Evolutionary conservation across 805 yeast genomes (phyloP), one percentile per base, ranked within the genome.

Genomic region (Wickerhamiella bombiphila): DNA sequence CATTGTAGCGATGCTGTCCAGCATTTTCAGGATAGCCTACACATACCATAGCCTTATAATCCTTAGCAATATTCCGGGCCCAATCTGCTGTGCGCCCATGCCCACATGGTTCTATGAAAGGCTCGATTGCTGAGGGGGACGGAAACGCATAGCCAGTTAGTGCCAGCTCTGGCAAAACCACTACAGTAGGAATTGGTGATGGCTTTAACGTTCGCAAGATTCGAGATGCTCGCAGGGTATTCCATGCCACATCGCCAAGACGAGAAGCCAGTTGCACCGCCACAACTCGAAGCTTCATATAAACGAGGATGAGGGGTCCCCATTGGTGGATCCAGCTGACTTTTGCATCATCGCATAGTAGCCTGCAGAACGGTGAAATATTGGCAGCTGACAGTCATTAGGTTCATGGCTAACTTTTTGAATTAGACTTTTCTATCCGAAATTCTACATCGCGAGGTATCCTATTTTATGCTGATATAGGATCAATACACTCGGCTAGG

Each of bases 151-250:
- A 85, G 1, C 95, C 94, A 0, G 93, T 79, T 13, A 86, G 59
- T 0, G 93, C 83, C 35, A 85, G 58, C 51, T 85, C 96, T 0
- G 96, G 94, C 5, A 86, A 64, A 1, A 85, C 69, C 7, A 85
- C 54, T 14, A 85, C 16, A 14, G 39, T 17, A 7, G 33, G 33
- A 17, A 13, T 7, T 5, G 5, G 25, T 4, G 5, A 7, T 8
- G 21, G 19, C 6, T 13, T 13, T 6, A 30, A 22, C 22, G 20
- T 13, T 5, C 18, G 16, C 20, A 30, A 11, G 22, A 30, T 7
- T n/a, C 22, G 5, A 7, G 20, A 16, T 30, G 33, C 33, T 30
- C 18, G 14, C 20, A 5, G 19, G n/a, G 33, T n/a, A 15, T 30
- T 30, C 18, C 7, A 7, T n/a, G 9, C 22, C 5, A 30, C 9